A percentile compares a stretch with the other conserved stretches of the same genome.
These are phyloP conservation scores for Karstenula rhodostoma DNA, from an alignment of 2,329 filamentous ascomycete species.

Conservation along the genomic window DNA sequence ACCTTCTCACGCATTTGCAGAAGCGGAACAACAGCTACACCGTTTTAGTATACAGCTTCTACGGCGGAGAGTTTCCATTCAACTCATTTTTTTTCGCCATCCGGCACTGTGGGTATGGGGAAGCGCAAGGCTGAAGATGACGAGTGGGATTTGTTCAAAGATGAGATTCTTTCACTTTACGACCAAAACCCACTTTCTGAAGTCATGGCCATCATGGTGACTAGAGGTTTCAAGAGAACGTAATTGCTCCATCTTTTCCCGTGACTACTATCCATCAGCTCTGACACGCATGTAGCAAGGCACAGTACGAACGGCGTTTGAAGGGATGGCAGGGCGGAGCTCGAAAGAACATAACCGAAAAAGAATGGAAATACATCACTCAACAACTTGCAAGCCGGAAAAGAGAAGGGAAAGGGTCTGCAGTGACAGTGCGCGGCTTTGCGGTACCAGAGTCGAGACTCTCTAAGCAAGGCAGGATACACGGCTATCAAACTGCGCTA, in stretches of 20 bases:
- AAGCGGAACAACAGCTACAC: too few species aligned
- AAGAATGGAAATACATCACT: slow-evolving; percentile 9
- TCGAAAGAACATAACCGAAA: neutral
- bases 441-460: slow-evolving; percentile 2
- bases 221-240: slow-evolving; percentile 18
- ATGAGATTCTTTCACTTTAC: slow-evolving; percentile 15
- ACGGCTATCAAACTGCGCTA: neutral
- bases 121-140: slow-evolving; percentile 16
- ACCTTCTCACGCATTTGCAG: too few species aligned
- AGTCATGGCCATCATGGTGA: slow-evolving; percentile 14
- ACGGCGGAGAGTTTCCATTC: neutral
- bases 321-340: slow-evolving; percentile 16
- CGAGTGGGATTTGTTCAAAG: slow-evolving; percentile 15
- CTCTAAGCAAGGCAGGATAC: slow-evolving; percentile 1
- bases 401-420: neutral
- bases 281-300: slow-evolving; percentile 12
- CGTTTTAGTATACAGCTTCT: neutral
- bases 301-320: slow-evolving; percentile 17
- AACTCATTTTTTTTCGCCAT: neutral
- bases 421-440: neutral
- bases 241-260: slow-evolving; percentile 3
- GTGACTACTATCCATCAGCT: too few species aligned
- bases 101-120: slow-evolving; percentile 9
- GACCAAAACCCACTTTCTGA: slow-evolving; percentile 9
- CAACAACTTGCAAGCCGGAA: neutral